Conservation (phyloP, 1,284 basidiomycete species). For the Veloboletus limbatus region DNA sequence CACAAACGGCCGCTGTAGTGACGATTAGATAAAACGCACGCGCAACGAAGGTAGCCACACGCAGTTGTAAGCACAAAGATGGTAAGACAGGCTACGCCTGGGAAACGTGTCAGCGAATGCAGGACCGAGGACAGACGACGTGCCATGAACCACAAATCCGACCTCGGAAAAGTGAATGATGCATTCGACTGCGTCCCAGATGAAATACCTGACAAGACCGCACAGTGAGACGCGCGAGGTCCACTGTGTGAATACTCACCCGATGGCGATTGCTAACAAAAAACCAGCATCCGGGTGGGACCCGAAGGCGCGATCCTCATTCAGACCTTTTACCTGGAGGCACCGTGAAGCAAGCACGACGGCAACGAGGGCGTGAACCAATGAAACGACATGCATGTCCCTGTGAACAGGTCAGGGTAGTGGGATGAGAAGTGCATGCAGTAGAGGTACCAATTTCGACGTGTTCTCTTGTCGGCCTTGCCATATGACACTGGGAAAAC, state of each 20-base stretch:
- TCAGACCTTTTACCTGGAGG: constrained; percentile 37
- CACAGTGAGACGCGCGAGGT: background rate
- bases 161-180: constrained; percentile 46
- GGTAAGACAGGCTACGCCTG: constrained; percentile 55
- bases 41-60: constrained; percentile 29
- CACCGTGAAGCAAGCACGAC: constrained; percentile 42
- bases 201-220: constrained; percentile 41
- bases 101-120: constrained; percentile 1
- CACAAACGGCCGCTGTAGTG: constrained; percentile 62
- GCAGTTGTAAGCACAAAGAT: constrained; percentile 64
- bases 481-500: constrained; percentile 45
- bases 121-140: background rate
- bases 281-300: constrained; percentile 41
- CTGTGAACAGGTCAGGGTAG: constrained; percentile 28
- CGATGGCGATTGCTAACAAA: constrained; percentile 44
- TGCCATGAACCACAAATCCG: constrained; percentile 69
- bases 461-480: constrained; percentile 39
- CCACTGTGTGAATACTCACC: constrained; percentile 34
- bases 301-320: constrained; percentile 47
- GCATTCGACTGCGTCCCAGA: constrained; percentile 54
- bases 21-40: constrained; percentile 6
- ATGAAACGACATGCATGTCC: constrained; percentile 53
- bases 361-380: constrained; percentile 45
- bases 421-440: background rate
- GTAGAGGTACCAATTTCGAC: constrained; percentile 51